A percentile compares a stretch with the other conserved stretches of the same genome.
Evolutionary conservation across 495 filamentous ascomycete species (phyloP).

Genomic region (Pyrenula aspistea): DNA sequence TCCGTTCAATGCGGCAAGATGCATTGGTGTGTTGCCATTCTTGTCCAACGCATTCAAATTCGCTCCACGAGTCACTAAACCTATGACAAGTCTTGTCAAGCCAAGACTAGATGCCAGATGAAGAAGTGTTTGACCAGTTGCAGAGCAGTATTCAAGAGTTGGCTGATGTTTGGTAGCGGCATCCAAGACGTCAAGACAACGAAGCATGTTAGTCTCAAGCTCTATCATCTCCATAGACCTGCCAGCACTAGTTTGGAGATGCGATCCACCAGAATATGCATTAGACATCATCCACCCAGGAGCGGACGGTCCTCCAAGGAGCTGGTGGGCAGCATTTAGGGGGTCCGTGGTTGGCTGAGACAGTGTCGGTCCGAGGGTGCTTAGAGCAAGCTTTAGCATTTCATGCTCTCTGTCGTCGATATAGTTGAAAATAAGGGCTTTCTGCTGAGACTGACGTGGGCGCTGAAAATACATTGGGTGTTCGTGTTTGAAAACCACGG

Average conservation of each 20-base stretch:
- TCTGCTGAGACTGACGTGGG: conserved; percentile 26
- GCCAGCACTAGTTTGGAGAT: conserved; percentile 34
- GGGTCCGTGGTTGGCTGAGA: conserved; percentile 33
- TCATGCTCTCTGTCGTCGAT: conserved; percentile 68
- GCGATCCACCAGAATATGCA: conserved; percentile 22
- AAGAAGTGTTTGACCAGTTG: conserved; percentile 68
- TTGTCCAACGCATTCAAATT: conserved; percentile 64
- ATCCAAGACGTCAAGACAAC: conserved; percentile 65
- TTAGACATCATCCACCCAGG: conserved; percentile 33
- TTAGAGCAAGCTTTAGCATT: conserved; percentile 35
- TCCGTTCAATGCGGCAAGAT: conserved; percentile 68
- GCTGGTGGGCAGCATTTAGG: conserved; percentile 35
- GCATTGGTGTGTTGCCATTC: conserved; percentile 73
- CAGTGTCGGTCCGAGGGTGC: conserved; percentile 34
- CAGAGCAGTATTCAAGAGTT: conserved; percentile 49
- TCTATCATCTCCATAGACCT: conserved; percentile 28
- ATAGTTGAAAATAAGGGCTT: conserved; percentile 61
- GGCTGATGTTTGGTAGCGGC: conserved; percentile 58
- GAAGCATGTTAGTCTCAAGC: conserved; percentile 62
- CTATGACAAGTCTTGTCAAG: conserved; percentile 65
- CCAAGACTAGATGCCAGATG: conserved; percentile 71
- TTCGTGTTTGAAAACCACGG: conserved; percentile 59
- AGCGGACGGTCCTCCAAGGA: conserved; percentile 36
- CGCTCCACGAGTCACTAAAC: conserved; percentile 68
- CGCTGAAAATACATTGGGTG: conserved; percentile 35